Evolutionary conservation across 176 grass and related monocot genomes (phyloP), one percentile per base, ranked within the genome.

Genomic region (Saccharum officinarum): DNA sequence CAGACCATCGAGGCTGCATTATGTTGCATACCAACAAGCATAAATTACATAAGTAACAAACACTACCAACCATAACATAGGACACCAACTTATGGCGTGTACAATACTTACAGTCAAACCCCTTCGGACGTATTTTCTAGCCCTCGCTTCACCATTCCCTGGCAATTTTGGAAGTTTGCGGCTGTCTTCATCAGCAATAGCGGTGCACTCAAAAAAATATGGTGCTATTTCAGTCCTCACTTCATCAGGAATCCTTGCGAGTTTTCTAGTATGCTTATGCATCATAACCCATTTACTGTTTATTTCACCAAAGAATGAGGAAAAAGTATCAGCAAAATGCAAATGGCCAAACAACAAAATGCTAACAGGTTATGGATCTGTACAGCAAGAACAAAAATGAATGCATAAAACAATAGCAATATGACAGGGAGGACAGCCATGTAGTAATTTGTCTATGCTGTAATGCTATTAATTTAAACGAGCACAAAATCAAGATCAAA

Each of bases 221-320:
- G 93, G 88, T 16, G 54, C 75, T 81, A 95, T 92, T 76, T 95
- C 90, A 78, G 86, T 49, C 71, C 90, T 75, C 67, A 92, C 90
- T 89, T 95, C 93, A 73, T 88, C 87, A 4, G 90, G 90, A 69
- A 95, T 88, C 84, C 86, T 95, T 54, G 93, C 69, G 41, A 95
- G 88, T 34, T 67, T 90, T 65, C 93, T 85, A 44, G 90, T 90
- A 30, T 86, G 64, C 41, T 90, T 95, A 81, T 95, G 87, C 93
- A 95, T 95, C 87, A 95, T 90, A 40, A 90, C 90, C 93, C 93
- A 95, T 67, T 88, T 46, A 69, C 93, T 95, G 75, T 62, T 78
- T 33, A 44, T 70, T n/a, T 50, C 6, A 13, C 13, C 44, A 26
- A 70, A 74, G 49, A 62, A 46, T 42, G 63, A 86, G 69, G 30